These are phyloP conservation scores for Uronychia setigera DNA, from an alignment of 73 alveolate species.

Conservation along the genomic window DNA sequence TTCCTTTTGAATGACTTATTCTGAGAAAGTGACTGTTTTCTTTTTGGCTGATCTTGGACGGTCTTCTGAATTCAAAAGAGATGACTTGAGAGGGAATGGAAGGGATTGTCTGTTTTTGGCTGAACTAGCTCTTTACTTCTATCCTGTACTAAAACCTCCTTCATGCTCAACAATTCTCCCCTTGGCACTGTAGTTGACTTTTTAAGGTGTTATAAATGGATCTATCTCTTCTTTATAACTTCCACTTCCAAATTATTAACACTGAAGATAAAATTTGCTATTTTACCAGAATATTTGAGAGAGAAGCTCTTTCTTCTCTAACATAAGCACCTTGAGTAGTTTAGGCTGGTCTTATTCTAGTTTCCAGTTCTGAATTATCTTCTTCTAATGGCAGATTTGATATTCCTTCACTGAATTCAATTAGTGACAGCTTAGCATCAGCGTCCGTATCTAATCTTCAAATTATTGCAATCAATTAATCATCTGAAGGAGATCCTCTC, in stretches of 20 bases:
- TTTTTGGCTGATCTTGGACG: background rate
- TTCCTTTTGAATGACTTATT: background rate
- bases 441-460: background rate
- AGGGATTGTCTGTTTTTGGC: background rate
- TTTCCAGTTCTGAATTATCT: background rate
- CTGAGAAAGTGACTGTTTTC: background rate
- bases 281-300: too few relatives aligned
- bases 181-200: background rate
- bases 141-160: background rate
- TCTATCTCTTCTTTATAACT: background rate
- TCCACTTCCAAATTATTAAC: background rate
- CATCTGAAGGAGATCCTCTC: background rate
- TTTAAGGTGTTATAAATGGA: background rate
- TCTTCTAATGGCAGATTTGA: background rate
- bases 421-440: background rate
- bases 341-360: too few relatives aligned
- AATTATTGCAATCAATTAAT: background rate
- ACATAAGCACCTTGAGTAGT: too few relatives aligned
- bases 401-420: background rate
- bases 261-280: too few relatives aligned
- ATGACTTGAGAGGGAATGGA: background rate
- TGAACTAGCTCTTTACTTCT: background rate
- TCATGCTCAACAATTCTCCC: background rate
- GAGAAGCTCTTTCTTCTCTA: too few relatives aligned
- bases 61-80: background rate